phyloP scores from a whole-genome alignment of 331 rosid species.

The Rhamnella rubrinervis region DNA sequence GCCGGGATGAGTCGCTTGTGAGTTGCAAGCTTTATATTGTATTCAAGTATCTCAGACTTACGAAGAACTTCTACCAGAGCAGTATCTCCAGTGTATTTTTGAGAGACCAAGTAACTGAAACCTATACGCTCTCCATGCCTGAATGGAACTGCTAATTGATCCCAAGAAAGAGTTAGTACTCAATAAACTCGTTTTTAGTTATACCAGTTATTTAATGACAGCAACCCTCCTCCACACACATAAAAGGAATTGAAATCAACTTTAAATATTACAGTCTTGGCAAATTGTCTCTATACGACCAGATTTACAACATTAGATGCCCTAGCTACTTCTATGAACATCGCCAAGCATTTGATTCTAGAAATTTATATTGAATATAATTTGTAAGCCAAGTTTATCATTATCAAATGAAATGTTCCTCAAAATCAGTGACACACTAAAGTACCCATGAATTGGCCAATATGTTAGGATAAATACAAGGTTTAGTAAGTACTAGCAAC shows the following conservation, averaged over 20 bases:
- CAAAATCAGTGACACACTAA: not conserved
- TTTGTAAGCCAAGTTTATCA: not conserved
- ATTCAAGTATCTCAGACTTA: slow-evolving; percentile 46
- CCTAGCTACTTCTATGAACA: not conserved
- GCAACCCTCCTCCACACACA: too few species aligned
- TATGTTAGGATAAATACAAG: not conserved
- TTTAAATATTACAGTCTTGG: not conserved
- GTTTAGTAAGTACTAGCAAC: not conserved
- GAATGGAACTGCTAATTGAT: slow-evolving; percentile 62
- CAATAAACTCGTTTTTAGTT: not conserved
- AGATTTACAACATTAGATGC: not conserved
- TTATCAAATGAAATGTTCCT: not conserved
- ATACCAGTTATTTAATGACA: too few species aligned
- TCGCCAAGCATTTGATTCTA: not conserved
- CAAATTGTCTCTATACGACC: not conserved
- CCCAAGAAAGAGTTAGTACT: slow-evolving; percentile 20
- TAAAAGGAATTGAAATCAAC: too few species aligned
- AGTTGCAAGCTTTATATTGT: slow-evolving; percentile 52
- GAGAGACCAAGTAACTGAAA: slow-evolving; percentile 81
- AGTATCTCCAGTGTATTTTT: slow-evolving; percentile 66
- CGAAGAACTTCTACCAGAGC: slow-evolving; percentile 64
- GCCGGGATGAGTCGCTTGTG: slow-evolving; percentile 80
- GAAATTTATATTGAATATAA: not conserved
- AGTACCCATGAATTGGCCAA: too few species aligned
- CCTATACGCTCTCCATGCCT: slow-evolving; percentile 86